phyloP scores from a whole-genome alignment of 2,329 filamentous ascomycete species.

The Coleophoma crateriformis region DNA sequence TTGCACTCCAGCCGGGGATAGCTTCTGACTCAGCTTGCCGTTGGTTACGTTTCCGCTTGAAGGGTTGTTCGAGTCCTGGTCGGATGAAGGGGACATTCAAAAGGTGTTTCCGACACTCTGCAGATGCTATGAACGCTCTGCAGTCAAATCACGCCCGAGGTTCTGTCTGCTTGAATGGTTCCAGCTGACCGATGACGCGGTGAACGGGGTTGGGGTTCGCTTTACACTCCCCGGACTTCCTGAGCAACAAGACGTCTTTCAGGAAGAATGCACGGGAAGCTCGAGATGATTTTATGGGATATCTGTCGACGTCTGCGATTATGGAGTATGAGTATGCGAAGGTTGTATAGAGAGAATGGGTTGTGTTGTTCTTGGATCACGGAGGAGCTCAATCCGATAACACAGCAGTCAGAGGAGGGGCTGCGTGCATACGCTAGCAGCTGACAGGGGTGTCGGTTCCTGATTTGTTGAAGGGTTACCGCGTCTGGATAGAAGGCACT shows the following conservation, averaged over 20 bases:
- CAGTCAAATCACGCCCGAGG: too few species aligned
- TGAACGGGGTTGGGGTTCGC: slow-evolving; percentile 2
- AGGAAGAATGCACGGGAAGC: slow-evolving; percentile 16
- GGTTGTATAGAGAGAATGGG: not conserved
- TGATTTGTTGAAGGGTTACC: not conserved
- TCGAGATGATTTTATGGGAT: not conserved
- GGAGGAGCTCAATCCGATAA: not conserved
- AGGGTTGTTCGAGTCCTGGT: slow-evolving; percentile 21
- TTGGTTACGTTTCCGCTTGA: slow-evolving; percentile 13
- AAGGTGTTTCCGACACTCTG: slow-evolving; percentile 8
- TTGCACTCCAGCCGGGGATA: slow-evolving; percentile 16
- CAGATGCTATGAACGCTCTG: not conserved
- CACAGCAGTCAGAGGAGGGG: not conserved
- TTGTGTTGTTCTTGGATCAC: slow-evolving; percentile 1
- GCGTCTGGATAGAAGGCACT: too few species aligned
- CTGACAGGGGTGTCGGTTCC: slow-evolving; percentile 1
- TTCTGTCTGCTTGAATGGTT: not conserved
- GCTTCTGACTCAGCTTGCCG: slow-evolving; percentile 18
- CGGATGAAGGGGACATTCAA: slow-evolving; percentile 31
- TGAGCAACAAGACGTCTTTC: slow-evolving; percentile 13
- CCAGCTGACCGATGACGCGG: slow-evolving; percentile 4
- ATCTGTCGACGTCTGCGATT: not conserved
- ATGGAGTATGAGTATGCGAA: not conserved
- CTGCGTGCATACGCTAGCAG: not conserved
- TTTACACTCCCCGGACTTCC: slow-evolving; percentile 15